Evolutionary conservation across 352 stramenopile species (phyloP), one percentile per base, ranked within the genome.

Genomic region (Phytophthora palmivora): DNA sequence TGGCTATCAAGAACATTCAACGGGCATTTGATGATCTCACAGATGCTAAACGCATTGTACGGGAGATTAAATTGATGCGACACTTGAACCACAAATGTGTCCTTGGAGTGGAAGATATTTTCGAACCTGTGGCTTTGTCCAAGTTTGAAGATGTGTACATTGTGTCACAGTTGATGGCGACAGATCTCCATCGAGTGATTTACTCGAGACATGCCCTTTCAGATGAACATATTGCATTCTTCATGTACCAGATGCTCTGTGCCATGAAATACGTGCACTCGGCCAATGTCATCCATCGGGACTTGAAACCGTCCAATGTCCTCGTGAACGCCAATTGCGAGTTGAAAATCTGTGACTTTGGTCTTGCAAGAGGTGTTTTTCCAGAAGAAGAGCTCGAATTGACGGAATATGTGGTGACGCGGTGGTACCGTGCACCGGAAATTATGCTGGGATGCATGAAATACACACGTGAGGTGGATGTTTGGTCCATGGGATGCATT

Each of bases 401-500:
- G 21, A 74, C 91, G 3, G 94, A 98, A 68, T 98, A 98, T 49
- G 93, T 98, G 7, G 93, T 98, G 22, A 98, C 94, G 24, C 72
- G 94, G 3, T 98, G 94, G 93, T 98, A 95, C 48, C 82, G 87
- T 21, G 85, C 86, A 2, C 87, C 87, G 0, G 87, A 96, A 58
- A 89, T 93, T 48, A 89, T 93, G 84, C 66, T 95, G 9, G 83
- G 79, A 1, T 93, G 84, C 63, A 93, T 92, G 81, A 92, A 95
- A 70, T 96, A 96, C 76, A 92, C 81, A 2, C 78, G 81, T 3
- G 81, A 89, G 33, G 82, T 94, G 49, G 96, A 99, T 63, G 86
- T 98, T 0, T 99, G 95, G 95, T 97, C 87, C 54, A 97, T 99
- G 53, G 98, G 97, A 18, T 99, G 98, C 67, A 99, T 99, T 58